These are phyloP conservation scores for Entomortierella beljakovae DNA, from an alignment of 192 early-diverging fungal species.

Conservation along the genomic window DNA sequence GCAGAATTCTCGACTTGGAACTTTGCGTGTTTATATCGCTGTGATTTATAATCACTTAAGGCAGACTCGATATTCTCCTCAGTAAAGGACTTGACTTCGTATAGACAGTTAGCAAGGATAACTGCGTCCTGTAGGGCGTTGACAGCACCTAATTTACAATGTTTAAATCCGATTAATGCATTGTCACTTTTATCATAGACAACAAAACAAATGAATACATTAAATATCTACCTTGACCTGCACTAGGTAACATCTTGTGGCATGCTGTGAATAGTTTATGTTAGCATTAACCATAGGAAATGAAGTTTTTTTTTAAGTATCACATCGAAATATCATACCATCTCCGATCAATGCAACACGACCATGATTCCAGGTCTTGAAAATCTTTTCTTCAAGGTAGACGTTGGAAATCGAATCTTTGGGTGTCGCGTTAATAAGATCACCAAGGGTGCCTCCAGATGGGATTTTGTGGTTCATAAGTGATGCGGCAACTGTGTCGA, in stretches of 20 bases:
- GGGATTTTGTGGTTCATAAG: constrained; percentile 12
- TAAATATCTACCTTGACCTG: constrained; percentile 17
- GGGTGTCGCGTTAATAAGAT: constrained; percentile 30
- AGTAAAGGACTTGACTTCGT: constrained; percentile 6
- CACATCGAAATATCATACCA: background rate
- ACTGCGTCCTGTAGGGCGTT: constrained; percentile 41
- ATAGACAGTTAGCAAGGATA: constrained; percentile 30
- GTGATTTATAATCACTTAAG: constrained; percentile 19
- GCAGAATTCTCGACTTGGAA: constrained; percentile 4
- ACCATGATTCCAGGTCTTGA: background rate
- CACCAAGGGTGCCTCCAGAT: constrained; percentile 23
- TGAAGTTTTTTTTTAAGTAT: too few relatives aligned
- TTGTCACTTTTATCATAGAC: too few relatives aligned
- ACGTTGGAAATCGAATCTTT: constrained; percentile 36
- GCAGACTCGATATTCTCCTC: background rate
- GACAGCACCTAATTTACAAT: too few relatives aligned
- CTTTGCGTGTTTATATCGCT: constrained; percentile 24
- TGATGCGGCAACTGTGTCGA: background rate
- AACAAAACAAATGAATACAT: background rate
- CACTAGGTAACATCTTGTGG: constrained; percentile 37
- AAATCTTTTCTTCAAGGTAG: too few relatives aligned
- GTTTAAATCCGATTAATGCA: too few relatives aligned
- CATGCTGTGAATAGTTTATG: too few relatives aligned
- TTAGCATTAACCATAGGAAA: too few relatives aligned
- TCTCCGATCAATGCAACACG: background rate